Evolutionary conservation across 1,284 basidiomycete genomes (phyloP), one percentile per base, ranked within the genome.

Genomic region (Somion occarium): DNA sequence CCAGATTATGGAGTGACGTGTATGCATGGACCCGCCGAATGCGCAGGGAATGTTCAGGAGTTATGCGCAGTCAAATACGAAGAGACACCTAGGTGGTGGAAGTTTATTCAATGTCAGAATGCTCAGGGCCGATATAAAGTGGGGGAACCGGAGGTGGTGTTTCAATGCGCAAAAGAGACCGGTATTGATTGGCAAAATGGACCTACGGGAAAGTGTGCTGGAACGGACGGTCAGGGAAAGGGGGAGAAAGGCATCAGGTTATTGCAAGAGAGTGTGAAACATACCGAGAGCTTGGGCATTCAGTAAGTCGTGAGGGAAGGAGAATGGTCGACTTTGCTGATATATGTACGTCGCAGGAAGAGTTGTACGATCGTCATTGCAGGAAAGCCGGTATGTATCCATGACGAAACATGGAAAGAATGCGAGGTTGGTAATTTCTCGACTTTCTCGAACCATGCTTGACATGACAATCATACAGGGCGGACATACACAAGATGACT

Each of bases 341-440:
- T 15, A 50, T 20, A 46, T 25, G 23, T 41, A 44, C 44, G n/a
- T 7, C 19, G 25, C 25, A 90, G 83, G 54, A 93, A 83, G 69
- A 92, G 89, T 63, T 95, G 92, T 70, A 93, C 91, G 1, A 76
- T 95, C 39, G 65, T 90, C 46, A 91, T 94, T 62, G 85, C 80
- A 58, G 76, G 74, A 9, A 73, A 72, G 57, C 69, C 79, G 48
- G 80, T 88, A 18, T 94, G 92, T 63, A 73, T 92, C 30, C 88
- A 87, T 61, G 91, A 91, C 56, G 80, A 73, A 20, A 77, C 74
- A 47, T 95, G 91, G 91, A 85, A 86, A 61, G 74, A 85, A 34
- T 95, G 91, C 67, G 85, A 93, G 71, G 91, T 91, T 64, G 68
- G 85, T 69, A 2, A 22, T 11, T 38, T 30, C 26, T 43, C 13